These are phyloP conservation scores for Hymenochaete sp. DNA, from an alignment of 1,284 basidiomycete genomes.

Conservation along the genomic window DNA sequence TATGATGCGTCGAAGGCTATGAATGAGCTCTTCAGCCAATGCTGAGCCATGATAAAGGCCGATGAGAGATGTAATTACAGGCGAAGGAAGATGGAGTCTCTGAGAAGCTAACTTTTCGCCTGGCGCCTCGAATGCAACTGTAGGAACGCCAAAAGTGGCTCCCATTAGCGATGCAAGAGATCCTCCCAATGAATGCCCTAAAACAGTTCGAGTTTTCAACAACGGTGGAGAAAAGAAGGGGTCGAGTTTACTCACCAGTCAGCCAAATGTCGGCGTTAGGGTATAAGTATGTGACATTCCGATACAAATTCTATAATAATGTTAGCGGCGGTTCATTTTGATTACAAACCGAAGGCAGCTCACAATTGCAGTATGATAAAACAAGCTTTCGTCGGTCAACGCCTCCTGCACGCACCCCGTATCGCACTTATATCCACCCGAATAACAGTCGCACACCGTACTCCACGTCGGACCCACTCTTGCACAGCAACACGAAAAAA, in stretches of 20 bases:
- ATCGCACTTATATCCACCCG: slow-evolving; percentile 60
- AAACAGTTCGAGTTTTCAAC: neutral
- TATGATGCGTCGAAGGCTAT: slow-evolving; percentile 48
- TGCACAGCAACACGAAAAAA: slow-evolving; percentile 90
- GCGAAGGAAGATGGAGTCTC: slow-evolving; percentile 69
- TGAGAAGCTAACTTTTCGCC: slow-evolving; percentile 67
- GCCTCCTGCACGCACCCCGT: slow-evolving; percentile 67
- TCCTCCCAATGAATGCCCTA: slow-evolving; percentile 72
- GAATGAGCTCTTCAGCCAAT: too few relatives aligned
- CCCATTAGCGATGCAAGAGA: slow-evolving; percentile 73
- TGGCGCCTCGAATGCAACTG: slow-evolving; percentile 77
- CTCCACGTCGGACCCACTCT: slow-evolving; percentile 80
- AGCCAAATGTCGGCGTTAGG: slow-evolving; percentile 92
- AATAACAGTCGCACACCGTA: slow-evolving; percentile 78
- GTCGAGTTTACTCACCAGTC: slow-evolving; percentile 31
- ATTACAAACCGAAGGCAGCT: slow-evolving; percentile 29
- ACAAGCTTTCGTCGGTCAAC: slow-evolving; percentile 69
- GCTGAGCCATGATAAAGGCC: neutral
- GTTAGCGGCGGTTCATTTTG: slow-evolving; percentile 74
- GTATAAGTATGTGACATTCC: slow-evolving; percentile 85
- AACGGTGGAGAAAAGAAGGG: neutral
- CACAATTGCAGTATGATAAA: slow-evolving; percentile 65
- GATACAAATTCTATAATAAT: slow-evolving; percentile 77
- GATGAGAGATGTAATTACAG: slow-evolving; percentile 29
- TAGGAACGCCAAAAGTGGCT: slow-evolving; percentile 76